Conservation (phyloP, 345 rosid species). For the Eucalyptus polyanthemos region DNA sequence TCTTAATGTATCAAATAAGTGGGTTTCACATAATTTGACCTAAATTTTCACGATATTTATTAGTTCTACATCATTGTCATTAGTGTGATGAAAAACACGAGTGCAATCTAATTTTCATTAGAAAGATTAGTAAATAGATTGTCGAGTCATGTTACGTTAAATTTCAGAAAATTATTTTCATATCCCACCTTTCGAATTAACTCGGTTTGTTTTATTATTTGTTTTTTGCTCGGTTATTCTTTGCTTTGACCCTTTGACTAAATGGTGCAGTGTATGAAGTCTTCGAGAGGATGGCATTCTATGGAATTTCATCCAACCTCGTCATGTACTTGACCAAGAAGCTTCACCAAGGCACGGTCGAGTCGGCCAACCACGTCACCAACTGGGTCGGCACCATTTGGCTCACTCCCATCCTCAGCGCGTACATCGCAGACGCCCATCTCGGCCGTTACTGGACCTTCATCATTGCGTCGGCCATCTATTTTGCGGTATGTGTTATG, state of each 20-base stretch:
- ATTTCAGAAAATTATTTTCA: neutral
- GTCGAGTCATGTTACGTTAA: accelerated
- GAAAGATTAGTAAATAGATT: neutral
- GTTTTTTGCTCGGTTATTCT: too few species aligned
- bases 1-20: neutral
- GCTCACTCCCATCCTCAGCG: constrained; percentile 80
- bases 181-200: constrained; percentile 9
- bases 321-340: constrained; percentile 59
- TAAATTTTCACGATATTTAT: neutral
- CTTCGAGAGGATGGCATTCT: constrained; percentile 83
- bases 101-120: neutral
- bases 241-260: neutral
- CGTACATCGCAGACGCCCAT: constrained; percentile 81
- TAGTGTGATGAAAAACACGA: neutral
- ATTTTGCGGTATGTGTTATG: constrained; percentile 25
- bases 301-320: constrained; percentile 73
- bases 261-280: constrained; percentile 54
- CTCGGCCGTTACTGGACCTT: constrained; percentile 91
- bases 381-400: constrained; percentile 90
- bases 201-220: neutral
- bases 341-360: constrained; percentile 77
- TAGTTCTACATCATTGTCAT: neutral
- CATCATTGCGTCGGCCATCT: constrained; percentile 33
- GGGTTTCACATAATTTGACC: neutral
- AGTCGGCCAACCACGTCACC: constrained; percentile 79